Evolutionary conservation across 345 rosid species (phyloP).

Genomic region (Euphorbia pulcherrima): DNA sequence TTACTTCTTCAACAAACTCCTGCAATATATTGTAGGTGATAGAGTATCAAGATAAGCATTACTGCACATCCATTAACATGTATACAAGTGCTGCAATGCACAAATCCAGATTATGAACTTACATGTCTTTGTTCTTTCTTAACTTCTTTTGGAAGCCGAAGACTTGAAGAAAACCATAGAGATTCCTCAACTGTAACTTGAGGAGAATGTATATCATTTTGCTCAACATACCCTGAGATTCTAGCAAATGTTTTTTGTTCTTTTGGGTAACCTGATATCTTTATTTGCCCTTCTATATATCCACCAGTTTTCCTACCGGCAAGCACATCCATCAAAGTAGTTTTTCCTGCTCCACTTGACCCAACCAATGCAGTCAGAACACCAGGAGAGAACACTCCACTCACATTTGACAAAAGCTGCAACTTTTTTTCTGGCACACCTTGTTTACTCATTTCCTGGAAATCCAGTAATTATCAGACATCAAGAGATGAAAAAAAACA

Average conservation of each 20-base stretch:
- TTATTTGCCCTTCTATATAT: conserved; percentile 76
- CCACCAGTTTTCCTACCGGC: conserved; percentile 97
- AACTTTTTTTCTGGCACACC: conserved; percentile 69
- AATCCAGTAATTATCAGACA: not conserved
- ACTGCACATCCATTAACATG: conserved; percentile 8
- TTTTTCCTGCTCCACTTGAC: conserved; percentile 95
- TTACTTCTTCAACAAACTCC: conserved; percentile 95
- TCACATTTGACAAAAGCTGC: conserved; percentile 67
- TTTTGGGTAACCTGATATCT: conserved; percentile 74
- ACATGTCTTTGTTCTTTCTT: conserved; percentile 57
- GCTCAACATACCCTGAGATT: conserved; percentile 94
- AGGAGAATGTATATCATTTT: conserved; percentile 95
- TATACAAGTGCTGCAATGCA: not conserved
- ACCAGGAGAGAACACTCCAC: conserved; percentile 94
- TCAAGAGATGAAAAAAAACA: not conserved
- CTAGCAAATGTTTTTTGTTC: conserved; percentile 82
- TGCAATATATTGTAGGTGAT: conserved; percentile 28
- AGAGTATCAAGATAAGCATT: conserved; percentile 5
- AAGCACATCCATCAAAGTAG: conserved; percentile 95
- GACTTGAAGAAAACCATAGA: conserved; percentile 74
- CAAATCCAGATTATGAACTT: conserved; percentile 19
- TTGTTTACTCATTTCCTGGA: conserved; percentile 66
- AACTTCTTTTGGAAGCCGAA: conserved; percentile 78
- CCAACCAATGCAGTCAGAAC: conserved; percentile 94
- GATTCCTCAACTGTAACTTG: conserved; percentile 94